A percentile compares a stretch with the other conserved stretches of the same genome.
Evolutionary conservation across 1,284 basidiomycete species (phyloP).

Genomic region (Sanguinoderma infundibulare): DNA sequence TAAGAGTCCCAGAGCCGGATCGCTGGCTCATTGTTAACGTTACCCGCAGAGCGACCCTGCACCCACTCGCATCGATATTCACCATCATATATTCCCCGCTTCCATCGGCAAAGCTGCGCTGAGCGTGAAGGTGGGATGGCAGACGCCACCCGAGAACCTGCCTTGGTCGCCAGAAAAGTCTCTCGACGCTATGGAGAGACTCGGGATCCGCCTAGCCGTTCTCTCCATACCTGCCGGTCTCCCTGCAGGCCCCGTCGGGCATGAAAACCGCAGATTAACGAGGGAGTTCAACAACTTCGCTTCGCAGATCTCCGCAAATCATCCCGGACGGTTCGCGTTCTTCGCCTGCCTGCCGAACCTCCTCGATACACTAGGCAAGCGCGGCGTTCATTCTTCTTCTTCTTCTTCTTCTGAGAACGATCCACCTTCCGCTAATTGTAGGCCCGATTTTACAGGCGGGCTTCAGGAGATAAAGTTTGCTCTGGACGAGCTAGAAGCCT

Average conservation of each 20-base stretch:
- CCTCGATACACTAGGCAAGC: slow-evolving; percentile 59
- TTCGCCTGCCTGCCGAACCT: slow-evolving; percentile 67
- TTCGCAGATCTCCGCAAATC: slow-evolving; percentile 47
- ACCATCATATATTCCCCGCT: slow-evolving; percentile 72
- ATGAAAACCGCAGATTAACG: slow-evolving; percentile 46
- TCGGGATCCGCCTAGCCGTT: slow-evolving; percentile 59
- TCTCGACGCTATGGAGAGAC: slow-evolving; percentile 60
- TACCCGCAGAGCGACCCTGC: neutral
- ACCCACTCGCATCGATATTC: slow-evolving; percentile 58
- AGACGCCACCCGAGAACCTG: slow-evolving; percentile 60
- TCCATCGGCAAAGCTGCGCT: slow-evolving; percentile 40
- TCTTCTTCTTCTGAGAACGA: neutral
- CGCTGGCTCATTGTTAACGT: neutral
- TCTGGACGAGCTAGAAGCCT: slow-evolving; percentile 59
- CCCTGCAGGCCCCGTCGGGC: slow-evolving; percentile 45
- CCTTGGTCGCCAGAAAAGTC: slow-evolving; percentile 67
- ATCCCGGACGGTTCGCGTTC: slow-evolving; percentile 66
- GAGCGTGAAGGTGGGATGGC: slow-evolving; percentile 57
- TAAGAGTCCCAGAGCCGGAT: neutral
- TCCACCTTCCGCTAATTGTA: neutral
- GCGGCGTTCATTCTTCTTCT: no score
- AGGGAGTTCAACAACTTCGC: slow-evolving; percentile 53
- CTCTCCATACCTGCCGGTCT: slow-evolving; percentile 65
- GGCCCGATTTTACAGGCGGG: slow-evolving; percentile 42
- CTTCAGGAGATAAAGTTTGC: slow-evolving; percentile 61